Conservation (phyloP, 106 monocot genomes). For the Dendrobium officinale region DNA sequence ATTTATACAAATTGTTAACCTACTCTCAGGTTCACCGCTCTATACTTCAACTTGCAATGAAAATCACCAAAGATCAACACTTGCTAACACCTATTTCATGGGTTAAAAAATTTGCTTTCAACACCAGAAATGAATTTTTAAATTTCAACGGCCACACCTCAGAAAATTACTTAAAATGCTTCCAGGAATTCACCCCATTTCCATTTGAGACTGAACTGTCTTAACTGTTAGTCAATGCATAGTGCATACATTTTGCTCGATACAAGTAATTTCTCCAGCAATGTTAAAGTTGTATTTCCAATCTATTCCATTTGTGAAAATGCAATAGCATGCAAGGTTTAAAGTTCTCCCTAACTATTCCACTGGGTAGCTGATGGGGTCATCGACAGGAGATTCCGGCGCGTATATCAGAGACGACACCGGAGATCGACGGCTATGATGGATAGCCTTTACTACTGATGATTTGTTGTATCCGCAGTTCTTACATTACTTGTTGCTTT, state of each 20-base stretch:
- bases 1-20: neutral
- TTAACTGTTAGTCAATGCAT: neutral
- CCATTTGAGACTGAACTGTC: neutral
- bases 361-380: no score
- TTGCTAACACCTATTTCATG: neutral
- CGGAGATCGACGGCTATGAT: no score
- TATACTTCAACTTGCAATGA: neutral
- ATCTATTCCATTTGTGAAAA: neutral
- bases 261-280: neutral
- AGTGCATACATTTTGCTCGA: neutral
- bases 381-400: no score
- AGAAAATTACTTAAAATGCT: neutral
- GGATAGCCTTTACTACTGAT: no score
- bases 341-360: no score
- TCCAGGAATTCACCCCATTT: neutral
- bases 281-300: neutral
- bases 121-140: neutral
- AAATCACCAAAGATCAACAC: neutral
- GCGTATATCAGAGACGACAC: no score
- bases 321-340: neutral
- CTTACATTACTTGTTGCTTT: no score
- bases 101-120: neutral
- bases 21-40: neutral
- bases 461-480: no score
- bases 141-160: neutral